These are phyloP conservation scores for Smallanthus sonchifolius DNA, from an alignment of 129 eudicot species.

Conservation along the genomic window DNA sequence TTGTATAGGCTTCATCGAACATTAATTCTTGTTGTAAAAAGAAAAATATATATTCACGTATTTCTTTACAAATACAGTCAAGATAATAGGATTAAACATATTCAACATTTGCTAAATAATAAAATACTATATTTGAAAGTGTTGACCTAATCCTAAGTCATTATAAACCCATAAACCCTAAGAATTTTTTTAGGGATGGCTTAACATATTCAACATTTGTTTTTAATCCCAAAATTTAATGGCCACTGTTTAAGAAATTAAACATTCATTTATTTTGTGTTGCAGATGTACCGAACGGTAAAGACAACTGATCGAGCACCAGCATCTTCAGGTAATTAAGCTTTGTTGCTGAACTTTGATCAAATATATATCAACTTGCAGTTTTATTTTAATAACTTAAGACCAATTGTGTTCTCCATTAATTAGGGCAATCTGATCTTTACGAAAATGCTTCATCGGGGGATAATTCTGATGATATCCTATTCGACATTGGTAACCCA, in stretches of 20 bases:
- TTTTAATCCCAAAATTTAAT: background rate
- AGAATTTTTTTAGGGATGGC: too few relatives aligned
- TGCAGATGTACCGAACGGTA: slow-evolving; percentile 96
- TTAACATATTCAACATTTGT: background rate
- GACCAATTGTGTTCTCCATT: background rate
- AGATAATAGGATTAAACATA: background rate
- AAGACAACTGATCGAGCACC: slow-evolving; percentile 94
- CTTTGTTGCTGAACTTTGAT: background rate
- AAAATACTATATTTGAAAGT: background rate
- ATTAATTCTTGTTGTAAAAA: background rate
- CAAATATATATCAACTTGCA: background rate
- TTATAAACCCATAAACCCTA: too few relatives aligned
- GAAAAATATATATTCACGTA: background rate
- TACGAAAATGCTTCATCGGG: slow-evolving; percentile 89
- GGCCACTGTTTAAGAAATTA: background rate
- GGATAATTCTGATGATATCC: slow-evolving; percentile 77
- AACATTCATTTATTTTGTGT: slow-evolving; percentile 1
- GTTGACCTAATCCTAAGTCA: background rate
- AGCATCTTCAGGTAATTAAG: slow-evolving; percentile 67
- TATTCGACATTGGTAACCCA: slow-evolving; percentile 56
- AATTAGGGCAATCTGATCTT: slow-evolving; percentile 59
- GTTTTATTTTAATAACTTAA: background rate
- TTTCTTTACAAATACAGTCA: background rate
- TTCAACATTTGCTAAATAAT: background rate
- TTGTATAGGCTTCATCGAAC: background rate